Evolutionary conservation across 1,139 yeast genomes (phyloP).

Genomic region (Nakaseomyces bracarensis): DNA sequence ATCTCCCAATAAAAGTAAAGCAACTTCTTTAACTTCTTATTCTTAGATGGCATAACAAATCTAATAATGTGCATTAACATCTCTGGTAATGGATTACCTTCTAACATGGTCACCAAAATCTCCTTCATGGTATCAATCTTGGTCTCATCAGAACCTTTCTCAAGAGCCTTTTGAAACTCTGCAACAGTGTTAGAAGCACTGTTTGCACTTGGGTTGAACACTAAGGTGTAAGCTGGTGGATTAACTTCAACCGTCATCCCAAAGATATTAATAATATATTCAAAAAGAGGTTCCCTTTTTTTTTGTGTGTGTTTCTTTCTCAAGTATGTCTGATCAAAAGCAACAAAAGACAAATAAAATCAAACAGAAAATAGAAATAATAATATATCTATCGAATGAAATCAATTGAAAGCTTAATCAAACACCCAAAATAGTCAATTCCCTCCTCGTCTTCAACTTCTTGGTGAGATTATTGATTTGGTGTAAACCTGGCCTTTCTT

Average conservation of each 20-base stretch:
- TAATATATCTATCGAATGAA: no score
- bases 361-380: no score
- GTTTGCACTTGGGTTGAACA: conserved; percentile 65
- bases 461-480: no score
- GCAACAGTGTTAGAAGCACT: conserved; percentile 55
- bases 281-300: background rate
- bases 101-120: conserved; percentile 77
- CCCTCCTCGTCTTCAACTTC: no score
- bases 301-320: background rate
- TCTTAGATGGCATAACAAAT: conserved; percentile 91
- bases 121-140: conserved; percentile 87
- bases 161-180: conserved; percentile 74
- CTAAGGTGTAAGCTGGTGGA: conserved; percentile 55
- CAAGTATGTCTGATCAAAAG: no score
- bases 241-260: conserved; percentile 19
- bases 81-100: conserved; percentile 93
- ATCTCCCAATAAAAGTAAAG: conserved; percentile 97
- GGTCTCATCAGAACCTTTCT: conserved; percentile 81
- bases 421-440: no score
- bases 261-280: no score
- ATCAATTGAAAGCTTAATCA: background rate
- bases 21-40: conserved; percentile 84
- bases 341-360: no score
- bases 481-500: background rate
- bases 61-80: conserved; percentile 94